Evolutionary conservation across 2,329 filamentous ascomycete species (phyloP), one percentile per base, ranked within the genome.

Genomic region (Erysiphe neolycopersici): DNA sequence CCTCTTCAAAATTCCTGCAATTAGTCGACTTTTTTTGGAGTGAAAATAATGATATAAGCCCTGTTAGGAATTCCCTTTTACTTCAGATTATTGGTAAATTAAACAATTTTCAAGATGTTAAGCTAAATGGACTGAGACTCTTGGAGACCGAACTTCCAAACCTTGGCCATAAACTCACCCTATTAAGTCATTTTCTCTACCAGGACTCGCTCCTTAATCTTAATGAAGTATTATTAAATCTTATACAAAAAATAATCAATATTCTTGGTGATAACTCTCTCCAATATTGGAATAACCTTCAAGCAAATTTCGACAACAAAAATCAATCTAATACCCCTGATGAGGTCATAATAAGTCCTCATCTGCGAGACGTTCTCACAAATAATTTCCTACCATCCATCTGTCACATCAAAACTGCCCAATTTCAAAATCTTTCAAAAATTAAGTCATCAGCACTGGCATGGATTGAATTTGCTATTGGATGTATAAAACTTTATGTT

Each of bases 401-500:
- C 38, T n/a, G 11, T n/a, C 18, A 22, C 5, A 12, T 12, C 9
- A 18, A 19, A n/a, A 14, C 29, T 18, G 12, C 38, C 13, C 17
- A 41, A 31, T 44, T 53, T 17, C 47, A 52, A 5, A 44, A 50
- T n/a, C 44, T 52, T 5, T 44, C 49, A n/a, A 46, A 52, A 10
- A 53, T 58, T 33, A 51, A 50, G 43, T 56, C 60, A 42, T 60
- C 65, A 17, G 67, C 71, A 17, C 60, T 77, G 18, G 76, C 79
- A 5, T 89, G 85, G 73, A 66, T 84, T 26, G 67, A 78, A 42
- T 74, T 93, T 47, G 77, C 81, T 1, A 60, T 85, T 17, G 76
- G 76, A 14, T 71, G 77, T 35, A 64, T 95, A 41, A 70, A 71
- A 48, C 65, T 94, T 2, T 94, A 87, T 54, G 74, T 95, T 2